A percentile compares a stretch with the other conserved stretches of the same genome.
phyloP scores from a whole-genome alignment of 805 yeast species.

The Yarrowia phangngaensis region DNA sequence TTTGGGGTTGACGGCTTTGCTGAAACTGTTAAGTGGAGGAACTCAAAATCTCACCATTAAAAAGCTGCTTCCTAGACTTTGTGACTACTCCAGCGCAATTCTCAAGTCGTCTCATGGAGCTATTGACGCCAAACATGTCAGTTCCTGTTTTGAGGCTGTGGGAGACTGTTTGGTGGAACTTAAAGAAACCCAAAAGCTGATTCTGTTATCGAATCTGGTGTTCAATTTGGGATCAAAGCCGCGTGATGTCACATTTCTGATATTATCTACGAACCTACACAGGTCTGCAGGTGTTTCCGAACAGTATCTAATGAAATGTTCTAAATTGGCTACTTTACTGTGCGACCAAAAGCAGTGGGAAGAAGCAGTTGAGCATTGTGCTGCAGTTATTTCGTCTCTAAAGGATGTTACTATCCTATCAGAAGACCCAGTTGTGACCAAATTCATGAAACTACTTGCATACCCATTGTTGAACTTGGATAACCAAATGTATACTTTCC shows the following conservation, averaged over 20 bases:
- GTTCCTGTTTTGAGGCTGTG: not conserved
- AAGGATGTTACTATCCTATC: conserved; percentile 12
- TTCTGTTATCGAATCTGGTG: conserved; percentile 8
- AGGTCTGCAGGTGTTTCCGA: conserved; percentile 7
- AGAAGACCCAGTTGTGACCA: conserved; percentile 1
- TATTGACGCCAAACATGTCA: not conserved
- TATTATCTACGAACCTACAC: conserved; percentile 5
- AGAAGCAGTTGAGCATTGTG: not conserved
- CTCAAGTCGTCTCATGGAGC: not conserved
- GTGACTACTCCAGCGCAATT: conserved; percentile 4
- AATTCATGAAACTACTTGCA: conserved; percentile 2
- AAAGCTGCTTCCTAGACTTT: not conserved
- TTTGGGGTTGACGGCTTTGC: conserved; percentile 3
- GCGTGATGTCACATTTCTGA: not conserved
- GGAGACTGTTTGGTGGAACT: conserved; percentile 3
- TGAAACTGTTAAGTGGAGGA: not conserved
- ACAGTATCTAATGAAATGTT: conserved; percentile 13
- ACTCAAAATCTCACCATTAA: conserved; percentile 11
- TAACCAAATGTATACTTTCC: conserved; percentile 6
- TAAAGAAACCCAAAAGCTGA: not conserved
- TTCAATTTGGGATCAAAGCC: conserved; percentile 14
- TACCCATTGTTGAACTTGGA: conserved; percentile 4
- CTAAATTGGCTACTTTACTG: not conserved
- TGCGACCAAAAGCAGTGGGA: conserved; percentile 14
- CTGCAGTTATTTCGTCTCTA: not conserved